Evolutionary conservation across 768 basidiomycete genomes (phyloP), one percentile per base, ranked within the genome.

Genomic region (Dentipellis fragilis): DNA sequence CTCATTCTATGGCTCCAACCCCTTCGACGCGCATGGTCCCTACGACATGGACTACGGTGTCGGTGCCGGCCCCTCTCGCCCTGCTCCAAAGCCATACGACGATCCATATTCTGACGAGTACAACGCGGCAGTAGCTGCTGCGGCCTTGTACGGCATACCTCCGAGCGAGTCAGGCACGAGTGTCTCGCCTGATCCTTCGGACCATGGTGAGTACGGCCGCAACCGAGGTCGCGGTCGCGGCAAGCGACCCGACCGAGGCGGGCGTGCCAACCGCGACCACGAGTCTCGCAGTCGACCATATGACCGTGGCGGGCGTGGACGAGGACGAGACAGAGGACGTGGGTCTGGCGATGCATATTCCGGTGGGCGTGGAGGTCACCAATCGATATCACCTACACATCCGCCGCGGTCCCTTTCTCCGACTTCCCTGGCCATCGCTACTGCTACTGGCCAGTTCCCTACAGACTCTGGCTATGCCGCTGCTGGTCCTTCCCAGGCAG

Each of bases 81-180:
- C 87, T 21, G 63, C 76, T 14, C 89, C 88, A 4, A 71, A 80
- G 38, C 85, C 88, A 23, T 91, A 90, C 63, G 86, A 90, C 56
- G 88, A 91, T 61, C 88, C 88, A 10, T 89, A 89, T 54, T 69
- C 69, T 2, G 68, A 69, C 51, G 58, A 58, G 9, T 69, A 69
- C 50, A 66, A 65, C 22, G 51, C 62, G 10, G 55, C 59, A 17
- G 61, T 58, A 16, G 10, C 52, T 8, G 37, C 17, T 4, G 5
- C 23, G 48, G 40, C 5, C 2, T 8, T 16, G 29, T 19, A 49
- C 10, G 46, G 50, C 36, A 19, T 19, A 12, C 34, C 47, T 21
- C 58, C 29, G 21, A 10, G n/a, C 12, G 8, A 22, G 14, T 6
- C 22, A 16, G 35, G 34, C 42, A 19, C 14, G 19, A 40, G 14